Evolutionary conservation across 1,284 basidiomycete species (phyloP), one percentile per base, ranked within the genome.

Genomic region (Ceratobasidium papillatum): DNA sequence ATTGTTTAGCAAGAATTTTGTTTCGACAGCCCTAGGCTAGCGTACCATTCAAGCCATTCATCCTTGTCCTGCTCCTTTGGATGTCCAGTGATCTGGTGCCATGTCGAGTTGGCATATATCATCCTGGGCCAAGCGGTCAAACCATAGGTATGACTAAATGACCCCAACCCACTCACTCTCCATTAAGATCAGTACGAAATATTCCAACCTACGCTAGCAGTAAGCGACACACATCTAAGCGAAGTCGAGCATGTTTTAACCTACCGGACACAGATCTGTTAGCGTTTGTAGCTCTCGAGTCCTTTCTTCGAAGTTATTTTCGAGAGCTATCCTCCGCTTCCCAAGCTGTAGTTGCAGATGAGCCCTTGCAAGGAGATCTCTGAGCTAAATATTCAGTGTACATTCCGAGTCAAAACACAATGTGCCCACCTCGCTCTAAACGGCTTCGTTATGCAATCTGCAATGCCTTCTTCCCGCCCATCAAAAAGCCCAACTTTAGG

Each of bases 361-460:
- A n/a, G 77, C 77, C 2, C 85, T 79, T 5, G 84, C 84, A n/a
- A 85, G 78, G 34, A 85, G 78, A 74, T 85, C 84, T 11, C 30
- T 72, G 19, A 36, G 22, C 43, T n/a, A 14, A 34, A n/a, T n/a
- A 36, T 32, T 22, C 25, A 47, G 11, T 36, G 34, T 22, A 34
- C 11, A 34, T 19, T 3, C 3, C 58, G 27, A 17, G 64, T 17
- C 41, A 66, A 49, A 43, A 19, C 8, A 47, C 19, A 4, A 47
- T 19, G 19, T 17, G 19, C 45, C 8, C 19, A 47, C 38, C 81
- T 77, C 0, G 77, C 76, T 66, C 77, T 73, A 73, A 81, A 81
- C 9, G 81, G 81, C 74, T 81, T 81, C 34, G 74, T 76, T 22
- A 81, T 79, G 59, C 80, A 73, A 34, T 81, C 82, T 72, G 84